phyloP scores from a whole-genome alignment of 345 rosid genomes.

The Salix purpurea region DNA sequence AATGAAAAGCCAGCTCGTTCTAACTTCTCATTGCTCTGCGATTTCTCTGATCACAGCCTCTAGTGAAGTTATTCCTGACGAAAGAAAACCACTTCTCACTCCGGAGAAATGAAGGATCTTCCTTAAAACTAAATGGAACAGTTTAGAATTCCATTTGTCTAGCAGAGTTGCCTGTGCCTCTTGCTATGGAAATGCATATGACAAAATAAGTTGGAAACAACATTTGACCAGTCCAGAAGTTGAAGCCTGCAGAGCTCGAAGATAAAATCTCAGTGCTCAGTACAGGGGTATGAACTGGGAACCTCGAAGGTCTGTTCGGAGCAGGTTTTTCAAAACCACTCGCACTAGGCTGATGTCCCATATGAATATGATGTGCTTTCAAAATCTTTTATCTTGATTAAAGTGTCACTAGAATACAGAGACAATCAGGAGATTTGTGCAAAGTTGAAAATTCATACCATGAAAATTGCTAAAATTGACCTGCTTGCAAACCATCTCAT shows the following conservation, averaged over 20 bases:
- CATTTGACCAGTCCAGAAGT: not conserved
- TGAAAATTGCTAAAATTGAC: slow-evolving; percentile 68
- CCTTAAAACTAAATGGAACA: not conserved
- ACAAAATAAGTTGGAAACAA: not conserved
- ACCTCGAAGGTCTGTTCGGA: not conserved
- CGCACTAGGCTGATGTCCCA: not conserved
- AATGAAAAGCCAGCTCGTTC: not conserved
- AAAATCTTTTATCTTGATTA: not conserved
- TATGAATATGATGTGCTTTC: not conserved
- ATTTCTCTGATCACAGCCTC: not conserved
- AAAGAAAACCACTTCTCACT: not conserved
- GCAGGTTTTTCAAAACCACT: not conserved
- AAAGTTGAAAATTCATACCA: slow-evolving; percentile 41
- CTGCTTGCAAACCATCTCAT: slow-evolving; percentile 91
- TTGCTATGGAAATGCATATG: not conserved
- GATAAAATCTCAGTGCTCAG: not conserved
- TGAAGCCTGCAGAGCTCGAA: not conserved
- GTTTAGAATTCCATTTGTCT: not conserved
- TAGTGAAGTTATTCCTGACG: not conserved
- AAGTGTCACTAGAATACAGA: not conserved
- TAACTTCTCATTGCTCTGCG: not conserved
- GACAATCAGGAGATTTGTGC: not conserved
- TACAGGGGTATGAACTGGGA: not conserved
- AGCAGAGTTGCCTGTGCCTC: not conserved
- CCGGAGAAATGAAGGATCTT: not conserved